These are phyloP conservation scores for Pseudotsuga menziesii DNA, from an alignment of 75 land plant species.

Conservation along the genomic window DNA sequence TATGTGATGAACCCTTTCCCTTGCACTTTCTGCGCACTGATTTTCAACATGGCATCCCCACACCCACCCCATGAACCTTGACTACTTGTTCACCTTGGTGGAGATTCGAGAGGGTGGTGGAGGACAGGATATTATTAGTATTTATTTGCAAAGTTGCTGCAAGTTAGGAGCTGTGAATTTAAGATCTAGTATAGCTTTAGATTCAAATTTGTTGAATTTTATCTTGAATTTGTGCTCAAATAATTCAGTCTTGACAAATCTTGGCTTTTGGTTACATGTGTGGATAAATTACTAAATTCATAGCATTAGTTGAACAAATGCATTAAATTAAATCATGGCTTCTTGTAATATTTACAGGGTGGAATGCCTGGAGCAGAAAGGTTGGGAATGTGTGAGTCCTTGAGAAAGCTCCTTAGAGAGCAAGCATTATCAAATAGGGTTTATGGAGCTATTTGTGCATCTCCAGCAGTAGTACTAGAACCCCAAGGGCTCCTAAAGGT, in stretches of 20 bases:
- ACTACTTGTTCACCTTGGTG: background rate
- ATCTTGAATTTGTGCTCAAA: background rate
- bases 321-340: background rate
- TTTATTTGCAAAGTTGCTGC: background rate
- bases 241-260: background rate
- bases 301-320: background rate
- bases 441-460: constrained; percentile 73
- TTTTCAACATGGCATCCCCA: no score
- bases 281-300: background rate
- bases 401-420: constrained; percentile 61
- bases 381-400: constrained; percentile 38
- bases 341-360: constrained; percentile 43
- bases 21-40: no score
- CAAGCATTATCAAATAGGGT: constrained; percentile 51
- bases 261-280: background rate
- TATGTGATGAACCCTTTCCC: no score
- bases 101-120: background rate
- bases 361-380: constrained; percentile 61
- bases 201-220: background rate
- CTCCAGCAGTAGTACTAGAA: constrained; percentile 58
- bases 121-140: background rate
- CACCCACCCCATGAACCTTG: no score
- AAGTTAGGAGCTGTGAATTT: background rate
- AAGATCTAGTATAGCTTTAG: background rate
- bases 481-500: constrained; percentile 62